Evolutionary conservation across 2,329 filamentous ascomycete genomes (phyloP).

Genomic region (Neofusicoccum laricinum): DNA sequence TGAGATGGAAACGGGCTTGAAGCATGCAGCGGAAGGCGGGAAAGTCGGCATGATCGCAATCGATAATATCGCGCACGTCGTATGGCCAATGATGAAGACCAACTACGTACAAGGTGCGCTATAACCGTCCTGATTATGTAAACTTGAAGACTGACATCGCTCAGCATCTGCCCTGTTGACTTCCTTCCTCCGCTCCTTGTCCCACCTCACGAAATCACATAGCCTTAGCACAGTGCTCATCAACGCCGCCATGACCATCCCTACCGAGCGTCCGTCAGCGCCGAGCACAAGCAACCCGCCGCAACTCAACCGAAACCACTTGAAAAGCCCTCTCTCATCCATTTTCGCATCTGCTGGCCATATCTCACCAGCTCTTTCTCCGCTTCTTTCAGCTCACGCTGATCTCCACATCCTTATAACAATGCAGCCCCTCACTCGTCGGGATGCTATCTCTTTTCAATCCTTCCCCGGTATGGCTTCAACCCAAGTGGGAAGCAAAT

Average conservation of each 20-base stretch:
- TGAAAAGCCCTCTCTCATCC: slow-evolving; percentile 26
- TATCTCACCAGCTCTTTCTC: slow-evolving; percentile 36
- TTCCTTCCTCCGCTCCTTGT: slow-evolving; percentile 41
- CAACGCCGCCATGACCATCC: slow-evolving; percentile 29
- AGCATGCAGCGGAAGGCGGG: background rate
- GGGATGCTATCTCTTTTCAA: slow-evolving; percentile 35
- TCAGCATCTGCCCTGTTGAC: slow-evolving; percentile 41
- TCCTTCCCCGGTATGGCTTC: background rate
- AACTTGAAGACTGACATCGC: background rate
- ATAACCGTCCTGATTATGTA: background rate
- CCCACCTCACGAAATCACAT: slow-evolving; percentile 36
- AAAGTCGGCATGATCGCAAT: slow-evolving; percentile 36
- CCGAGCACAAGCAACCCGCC: background rate
- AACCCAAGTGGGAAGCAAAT: background rate
- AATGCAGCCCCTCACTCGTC: slow-evolving; percentile 31
- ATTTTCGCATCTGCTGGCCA: slow-evolving; percentile 38
- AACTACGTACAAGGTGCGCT: slow-evolving; percentile 33
- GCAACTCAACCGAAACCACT: background rate
- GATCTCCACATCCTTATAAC: slow-evolving; percentile 44
- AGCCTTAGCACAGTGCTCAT: slow-evolving; percentile 40
- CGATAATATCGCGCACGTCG: slow-evolving; percentile 38
- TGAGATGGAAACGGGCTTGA: background rate
- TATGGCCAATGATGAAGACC: slow-evolving; percentile 37
- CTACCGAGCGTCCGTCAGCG: background rate
- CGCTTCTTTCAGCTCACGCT: slow-evolving; percentile 33